phyloP scores from a whole-genome alignment of 208 protist genomes.

The Novymonas esmeraldas region DNA sequence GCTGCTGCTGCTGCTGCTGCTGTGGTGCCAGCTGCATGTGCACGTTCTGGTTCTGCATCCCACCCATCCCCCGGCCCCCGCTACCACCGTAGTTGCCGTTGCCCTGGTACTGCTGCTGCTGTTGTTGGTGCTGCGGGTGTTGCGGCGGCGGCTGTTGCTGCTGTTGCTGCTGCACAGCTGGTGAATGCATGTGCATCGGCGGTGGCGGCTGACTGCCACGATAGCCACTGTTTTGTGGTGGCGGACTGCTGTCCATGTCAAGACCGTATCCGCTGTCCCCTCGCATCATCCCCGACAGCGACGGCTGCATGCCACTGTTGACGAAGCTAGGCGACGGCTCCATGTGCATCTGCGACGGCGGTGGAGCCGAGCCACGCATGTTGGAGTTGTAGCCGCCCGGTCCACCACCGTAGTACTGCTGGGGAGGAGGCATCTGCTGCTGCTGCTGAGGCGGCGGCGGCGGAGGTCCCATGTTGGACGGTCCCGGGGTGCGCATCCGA shows the following conservation, averaged over 20 bases:
- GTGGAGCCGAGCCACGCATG: conserved; percentile 33
- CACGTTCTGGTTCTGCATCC: conserved; percentile 31
- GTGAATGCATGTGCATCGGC: conserved; percentile 49
- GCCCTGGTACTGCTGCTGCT: conserved; percentile 36
- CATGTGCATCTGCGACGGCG: conserved; percentile 39
- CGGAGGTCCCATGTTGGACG: conserved; percentile 26
- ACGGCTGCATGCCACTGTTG: conserved; percentile 15
- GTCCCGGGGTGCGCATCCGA: too few relatives aligned
- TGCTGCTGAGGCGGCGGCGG: conserved; percentile 18
- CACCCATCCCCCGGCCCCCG: conserved; percentile 17
- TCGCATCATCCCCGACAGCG: conserved; percentile 29
- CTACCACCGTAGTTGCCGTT: conserved; percentile 30
- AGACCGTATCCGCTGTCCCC: conserved; percentile 31
- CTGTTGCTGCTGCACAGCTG: conserved; percentile 28
- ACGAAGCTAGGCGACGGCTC: conserved; percentile 43
- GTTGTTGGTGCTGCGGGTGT: conserved; percentile 14
- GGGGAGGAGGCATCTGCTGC: conserved; percentile 24
- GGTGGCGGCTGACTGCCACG: conserved; percentile 12
- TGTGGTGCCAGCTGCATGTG: conserved; percentile 6
- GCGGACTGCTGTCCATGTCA: conserved; percentile 33
- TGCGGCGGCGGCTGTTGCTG: too few relatives aligned
- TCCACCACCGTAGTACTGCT: conserved; percentile 30
- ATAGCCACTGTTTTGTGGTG: conserved; percentile 35
- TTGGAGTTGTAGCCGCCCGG: conserved; percentile 27
- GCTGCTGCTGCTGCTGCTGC: conserved; percentile 19